Evolutionary conservation across 345 rosid species (phyloP), one percentile per base, ranked within the genome.

Genomic region (Lepidium aucheri): DNA sequence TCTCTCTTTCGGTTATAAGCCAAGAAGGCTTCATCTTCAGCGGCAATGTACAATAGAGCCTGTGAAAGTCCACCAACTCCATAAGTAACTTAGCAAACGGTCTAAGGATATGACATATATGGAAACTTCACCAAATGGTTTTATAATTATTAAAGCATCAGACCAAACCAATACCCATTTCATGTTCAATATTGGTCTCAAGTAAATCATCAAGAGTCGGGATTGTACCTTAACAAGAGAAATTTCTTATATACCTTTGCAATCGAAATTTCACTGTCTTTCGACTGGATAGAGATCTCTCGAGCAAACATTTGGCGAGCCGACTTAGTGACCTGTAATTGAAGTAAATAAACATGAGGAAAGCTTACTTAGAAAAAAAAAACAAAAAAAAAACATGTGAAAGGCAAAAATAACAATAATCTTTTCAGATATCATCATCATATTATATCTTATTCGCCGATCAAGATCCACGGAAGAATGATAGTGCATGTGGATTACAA

Each of bases 1-100:
- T 91, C 91, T 68, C 76, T 75, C 72, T 91, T 82, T 66, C 79
- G 68, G 75, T 85, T 79, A 35, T 70, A 60, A 74, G 86, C 81
- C 76, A 81, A 24, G 52, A 79, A 86, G 30, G 91, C 94, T 80
- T 88, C 96, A 80, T 91, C 97, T 74, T 91, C 97, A 60, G 91
- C 96, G 54, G 97, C 93, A 79, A 91, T 76, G 67, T 76, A 85
- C 35, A 91, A 79, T 78, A 91, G 74, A 72, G 77, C 89, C 97
- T 91, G 69, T 76, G 57, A 45, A 76, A 44, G 32, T 28, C 32
- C 32, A 28, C 53, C 53, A 74, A 59, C 51, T 60, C 68, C 53
- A 67, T 13, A 36, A 58, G 55, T 28, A 60, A 65, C 62, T 26
- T 3, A 52, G 62, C 36, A 62, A 42, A 64, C 66, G 49, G 52